Evolutionary conservation across 371 early-diverging fungal species (phyloP), one percentile per base, ranked within the genome.

Genomic region (Mortierella sp.): DNA sequence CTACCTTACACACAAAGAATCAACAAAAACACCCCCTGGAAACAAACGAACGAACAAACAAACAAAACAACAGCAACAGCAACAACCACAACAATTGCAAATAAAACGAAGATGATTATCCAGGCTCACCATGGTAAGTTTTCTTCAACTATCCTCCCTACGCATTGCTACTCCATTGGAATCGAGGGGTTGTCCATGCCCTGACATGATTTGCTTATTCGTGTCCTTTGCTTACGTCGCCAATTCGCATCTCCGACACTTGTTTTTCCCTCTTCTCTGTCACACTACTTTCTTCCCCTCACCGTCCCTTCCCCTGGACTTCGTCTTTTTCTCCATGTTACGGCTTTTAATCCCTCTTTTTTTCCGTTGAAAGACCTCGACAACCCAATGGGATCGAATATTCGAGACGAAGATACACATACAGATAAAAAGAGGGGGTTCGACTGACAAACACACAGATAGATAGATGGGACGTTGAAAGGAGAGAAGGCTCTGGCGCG

Each of bases 161-260:
- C 16, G 54, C 21, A 16, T 14, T 28, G 14, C 28, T 60, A 11
- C 13, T 26, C 58, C 58, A 57, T 3, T 26, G 26, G 26, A 57
- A 57, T 57, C n/a, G 26, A 5, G 58, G n/a, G 58, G 26, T 57
- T n/a, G 58, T 57, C 58, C 58, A 57, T 57, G 58, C 58, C 60
- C 28, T 26, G 63, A 63, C 63, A 31, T 63, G 38, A 34, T 63
- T 34, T 7, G 34, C 34, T 63, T 16, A 63, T 54, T 3, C 44
- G n/a, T 73, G 19, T 26, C 55, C 45, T 45, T 38, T 42, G 14
- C 52, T 26, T 28, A 47, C 7, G 16, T 47, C 13, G 47, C 47
- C 47, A 8, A 47, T 47, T 47, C 47, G 50, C 50, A 50, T 16
- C 28, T 11, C 21, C 42, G n/a, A 5, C n/a, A 54, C 57, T 42